Percentiles rank a stretch among this genome's conserved stretches.
phyloP scores from a whole-genome alignment of 805 yeast genomes.

The Candida corydali region DNA sequence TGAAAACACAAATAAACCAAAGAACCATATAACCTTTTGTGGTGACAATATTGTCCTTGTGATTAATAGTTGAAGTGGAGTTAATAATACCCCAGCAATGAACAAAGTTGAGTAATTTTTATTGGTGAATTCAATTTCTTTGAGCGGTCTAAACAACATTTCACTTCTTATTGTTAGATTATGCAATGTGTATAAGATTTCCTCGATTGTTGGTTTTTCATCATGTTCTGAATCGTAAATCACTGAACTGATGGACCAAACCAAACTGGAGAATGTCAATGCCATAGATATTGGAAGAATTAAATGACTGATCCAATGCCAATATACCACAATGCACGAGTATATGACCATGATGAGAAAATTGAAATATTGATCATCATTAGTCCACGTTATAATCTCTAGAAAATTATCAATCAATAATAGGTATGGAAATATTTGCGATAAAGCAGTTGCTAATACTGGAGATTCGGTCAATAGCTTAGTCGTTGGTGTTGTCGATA shows the following conservation, averaged over 20 bases:
- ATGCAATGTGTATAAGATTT: conserved; percentile 43
- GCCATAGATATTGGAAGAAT: conserved; percentile 38
- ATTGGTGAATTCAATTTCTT: conserved; percentile 21
- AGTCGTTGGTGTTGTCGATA: conserved; percentile 24
- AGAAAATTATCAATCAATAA: conserved; percentile 41
- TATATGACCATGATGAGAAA: conserved; percentile 37
- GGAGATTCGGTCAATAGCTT: conserved; percentile 42
- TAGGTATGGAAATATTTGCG: conserved; percentile 45
- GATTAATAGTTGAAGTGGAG: conserved; percentile 43
- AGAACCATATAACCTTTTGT: conserved; percentile 29
- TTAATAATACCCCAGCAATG: conserved; percentile 27
- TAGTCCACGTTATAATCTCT: conserved; percentile 53
- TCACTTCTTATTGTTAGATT: conserved; percentile 43
- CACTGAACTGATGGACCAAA: conserved; percentile 44
- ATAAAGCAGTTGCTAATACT: conserved; percentile 41
- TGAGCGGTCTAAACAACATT: conserved; percentile 37
- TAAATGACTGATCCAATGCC: conserved; percentile 34
- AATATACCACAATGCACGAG: conserved; percentile 38
- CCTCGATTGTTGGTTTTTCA: conserved; percentile 51
- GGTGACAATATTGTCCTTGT: conserved; percentile 29
- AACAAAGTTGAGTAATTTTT: conserved; percentile 28
- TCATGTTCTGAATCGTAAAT: conserved; percentile 38
- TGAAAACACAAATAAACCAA: conserved; percentile 36
- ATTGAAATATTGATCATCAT: conserved; percentile 45
- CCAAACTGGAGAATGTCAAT: conserved; percentile 33